Evolutionary conservation across 2,329 filamentous ascomycete genomes (phyloP).

Genomic region (Fusarium phyllophilum): DNA sequence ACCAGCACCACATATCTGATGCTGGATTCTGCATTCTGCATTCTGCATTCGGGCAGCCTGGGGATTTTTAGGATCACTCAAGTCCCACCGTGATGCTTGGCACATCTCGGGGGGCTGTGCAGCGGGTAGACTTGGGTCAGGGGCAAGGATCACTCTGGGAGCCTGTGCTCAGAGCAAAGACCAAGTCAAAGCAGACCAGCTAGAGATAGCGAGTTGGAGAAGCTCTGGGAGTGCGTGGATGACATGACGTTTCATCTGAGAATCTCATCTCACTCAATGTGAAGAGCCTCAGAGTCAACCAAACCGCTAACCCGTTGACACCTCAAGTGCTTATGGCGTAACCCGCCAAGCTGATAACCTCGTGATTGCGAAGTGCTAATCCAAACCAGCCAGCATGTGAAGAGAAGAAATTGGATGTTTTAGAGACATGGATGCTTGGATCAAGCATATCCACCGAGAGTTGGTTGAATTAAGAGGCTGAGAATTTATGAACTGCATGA

Average conservation of each 20-base stretch:
- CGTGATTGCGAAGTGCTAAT: neutral
- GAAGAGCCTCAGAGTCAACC: conserved; percentile 16
- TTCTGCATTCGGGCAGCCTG: conserved; percentile 39
- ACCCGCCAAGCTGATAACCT: conserved; percentile 7
- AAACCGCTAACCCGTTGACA: conserved; percentile 6
- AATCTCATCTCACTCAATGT: conserved; percentile 6
- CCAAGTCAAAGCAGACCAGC: conserved; percentile 18
- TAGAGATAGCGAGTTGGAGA: conserved; percentile 21
- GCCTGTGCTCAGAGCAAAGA: conserved; percentile 24
- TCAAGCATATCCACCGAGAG: neutral
- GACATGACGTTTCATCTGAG: conserved; percentile 33
- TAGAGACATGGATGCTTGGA: neutral
- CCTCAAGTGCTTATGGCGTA: conserved; percentile 25
- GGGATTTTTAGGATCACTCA: conserved; percentile 35
- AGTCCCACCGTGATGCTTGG: conserved; percentile 38
- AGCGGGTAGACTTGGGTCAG: conserved; percentile 38
- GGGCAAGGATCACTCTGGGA: conserved; percentile 37
- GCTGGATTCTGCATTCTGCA: conserved; percentile 5
- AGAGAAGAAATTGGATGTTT: neutral
- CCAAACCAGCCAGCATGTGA: neutral
- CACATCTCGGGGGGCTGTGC: conserved; percentile 46
- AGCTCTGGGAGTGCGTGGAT: conserved; percentile 29
- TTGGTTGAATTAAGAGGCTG: conserved; percentile 4
- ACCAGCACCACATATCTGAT: conserved; percentile 36
- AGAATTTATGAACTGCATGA: conserved; percentile 15